Conservation (phyloP, 2,329 filamentous ascomycete species). For the Paracoccidioides brasiliensis region DNA sequence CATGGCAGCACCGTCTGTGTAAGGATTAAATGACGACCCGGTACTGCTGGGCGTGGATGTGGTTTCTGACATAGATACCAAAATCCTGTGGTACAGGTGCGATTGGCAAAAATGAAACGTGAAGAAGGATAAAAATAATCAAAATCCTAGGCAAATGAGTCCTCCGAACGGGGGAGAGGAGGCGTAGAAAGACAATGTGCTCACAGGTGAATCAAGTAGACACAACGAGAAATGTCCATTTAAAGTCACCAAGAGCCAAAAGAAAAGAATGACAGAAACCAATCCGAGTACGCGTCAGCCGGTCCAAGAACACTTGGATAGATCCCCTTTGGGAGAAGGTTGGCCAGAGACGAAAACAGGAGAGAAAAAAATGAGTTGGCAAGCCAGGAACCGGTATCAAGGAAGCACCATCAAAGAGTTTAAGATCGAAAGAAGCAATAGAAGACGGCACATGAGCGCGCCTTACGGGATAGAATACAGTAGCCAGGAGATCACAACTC, state of each 20-base stretch:
- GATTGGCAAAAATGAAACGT: slow-evolving; percentile 3
- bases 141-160: not conserved
- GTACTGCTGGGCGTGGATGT: slow-evolving; percentile 7
- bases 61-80: slow-evolving; percentile 9
- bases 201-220: slow-evolving; percentile 2
- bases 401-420: not conserved
- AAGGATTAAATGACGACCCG: slow-evolving; percentile 13
- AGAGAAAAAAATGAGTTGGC: not conserved
- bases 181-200: not conserved
- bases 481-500: not conserved
- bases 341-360: not conserved
- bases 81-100: slow-evolving; percentile 3
- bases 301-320: slow-evolving; percentile 1
- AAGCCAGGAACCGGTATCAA: not conserved
- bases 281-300: not conserved
- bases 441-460: not conserved
- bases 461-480: not conserved
- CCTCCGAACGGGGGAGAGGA: slow-evolving; percentile 1
- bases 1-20: slow-evolving; percentile 5
- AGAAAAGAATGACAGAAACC: not conserved
- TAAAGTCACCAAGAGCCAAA: not conserved
- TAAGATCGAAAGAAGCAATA: not conserved
- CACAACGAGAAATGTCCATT: slow-evolving; percentile 2
- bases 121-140: slow-evolving; percentile 2
- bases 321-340: not conserved